Base-by-base conservation (phyloP, 805 yeast genomes). In the Teunomyces atbi region DNA sequence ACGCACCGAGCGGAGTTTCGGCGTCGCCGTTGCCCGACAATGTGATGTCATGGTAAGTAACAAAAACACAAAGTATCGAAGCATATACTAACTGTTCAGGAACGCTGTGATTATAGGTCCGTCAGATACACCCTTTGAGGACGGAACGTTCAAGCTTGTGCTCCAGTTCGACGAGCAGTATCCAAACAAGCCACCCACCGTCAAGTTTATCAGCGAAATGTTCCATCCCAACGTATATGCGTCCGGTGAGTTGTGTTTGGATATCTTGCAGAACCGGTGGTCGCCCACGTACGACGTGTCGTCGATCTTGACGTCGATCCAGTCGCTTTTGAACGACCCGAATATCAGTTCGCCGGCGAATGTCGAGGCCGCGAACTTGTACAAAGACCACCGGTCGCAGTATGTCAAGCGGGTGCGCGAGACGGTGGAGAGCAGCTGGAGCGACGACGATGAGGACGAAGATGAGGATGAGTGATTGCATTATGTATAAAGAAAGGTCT, bases 91-190 rank as follows among this genome's bases (percentile, higher is more conserved):
- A 45, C 48, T 3, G 23, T 15, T 46, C 47, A 47, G 55, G 91
- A 94, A 94, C 66, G 99, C 97, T 0, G 96, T 94, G 48, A 94
- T 94, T 51, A 91, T 94, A 47, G 99, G 99, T 0, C 99, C 99
- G 1, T 84, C 92, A 20, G 97, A 90, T 53, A 94, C 99, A 0
- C 98, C 99, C 3, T 94, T 89, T 62, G 99, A 94, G 65, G 99
- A 94, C 62, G 99, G 99, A 11, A 94, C 98, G 0, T 94, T 94
- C 68, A 78, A 96, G 48, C 74, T 94, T 50, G 77, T 83, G 45
- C 67, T 94, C 55, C 92, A 88, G 57, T 94, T 94, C 63, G 97
- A 90, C 63, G 99, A 94, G 69, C 97, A 90, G 61, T 94, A 94
- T 60, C 99, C 99, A 3, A 91, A 92, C 60, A 94, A 94, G 60